Base-by-base conservation (phyloP, 1,284 basidiomycete genomes). In the Austroboletus novae-zelandiae region DNA sequence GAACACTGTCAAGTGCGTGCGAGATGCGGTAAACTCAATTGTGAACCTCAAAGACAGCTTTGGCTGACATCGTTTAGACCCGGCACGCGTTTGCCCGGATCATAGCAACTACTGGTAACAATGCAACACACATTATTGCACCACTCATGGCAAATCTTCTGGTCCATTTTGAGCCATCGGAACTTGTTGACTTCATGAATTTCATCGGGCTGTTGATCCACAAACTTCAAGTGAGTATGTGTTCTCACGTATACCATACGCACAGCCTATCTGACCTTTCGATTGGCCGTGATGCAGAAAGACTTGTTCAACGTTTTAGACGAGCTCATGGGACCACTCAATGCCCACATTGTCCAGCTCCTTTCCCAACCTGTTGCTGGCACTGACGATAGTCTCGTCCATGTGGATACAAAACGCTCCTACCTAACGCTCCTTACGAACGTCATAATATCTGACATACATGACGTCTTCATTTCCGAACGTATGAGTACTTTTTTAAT, bases 61-160 rank as follows among this genome's bases (percentile, higher is more conserved):
- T 36, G 41, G 46, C 45, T 61, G 6, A 66, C 52, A 35, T 13
- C 34, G 48, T 40, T 9, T 57, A 94, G 93, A 87, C 91, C n/a
- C 83, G 94, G 18, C 91, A 91, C 59, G 90, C 97, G 0, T 99
- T 99, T 69, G 89, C 94, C 15, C 87, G 95, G 42, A 93, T 99
- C 57, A 81, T 98, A 50, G 89, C 88, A 14, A 92, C 91, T 2
- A 90, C 93, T 30, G 93, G 94, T 18, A 85, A 89, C 6, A 86
- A 84, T 45, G 84, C 94, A 52, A 89, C 87, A 0, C 80, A 83
- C 56, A 85, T 86, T 60, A 91, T 97, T 45, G 91, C 94, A 7
- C 75, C 85, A 20, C 74, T 99, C 46, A 98, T 98, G 81, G 78
- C 84, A 40, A 89, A 90, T 62, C 81, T 99, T 27, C 80, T 99